Percentiles rank a stretch among this genome's conserved stretches.
Evolutionary conservation across 139 green algal genomes (phyloP).

Genomic region (Bryopsis sp.): DNA sequence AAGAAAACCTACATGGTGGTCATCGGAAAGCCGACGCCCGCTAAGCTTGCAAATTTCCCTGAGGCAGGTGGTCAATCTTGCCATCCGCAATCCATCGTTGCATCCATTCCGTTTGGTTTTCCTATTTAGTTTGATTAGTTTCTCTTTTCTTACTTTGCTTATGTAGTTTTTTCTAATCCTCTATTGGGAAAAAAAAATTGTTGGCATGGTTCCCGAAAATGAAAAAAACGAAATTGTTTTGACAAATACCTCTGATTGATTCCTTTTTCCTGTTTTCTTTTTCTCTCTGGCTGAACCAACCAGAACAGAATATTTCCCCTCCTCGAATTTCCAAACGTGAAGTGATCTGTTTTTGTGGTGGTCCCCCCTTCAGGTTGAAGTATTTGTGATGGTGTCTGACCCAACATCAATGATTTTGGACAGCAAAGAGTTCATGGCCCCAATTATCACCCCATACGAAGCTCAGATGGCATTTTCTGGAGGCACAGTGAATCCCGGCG

Average conservation of each 20-base stretch:
- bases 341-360: conserved; percentile 29
- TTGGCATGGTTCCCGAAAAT: too few species aligned
- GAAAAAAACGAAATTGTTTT: too few species aligned
- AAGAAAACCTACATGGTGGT: conserved; percentile 86
- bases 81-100: too few species aligned
- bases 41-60: conserved; percentile 95
- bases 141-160: too few species aligned
- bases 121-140: too few species aligned
- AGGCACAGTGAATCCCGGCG: conserved; percentile 4
- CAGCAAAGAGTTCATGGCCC: conserved; percentile 77
- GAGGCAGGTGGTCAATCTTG: too few species aligned
- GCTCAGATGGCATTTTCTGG: conserved; percentile 54
- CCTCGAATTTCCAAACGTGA: neutral
- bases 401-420: conserved; percentile 72
- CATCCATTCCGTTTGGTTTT: too few species aligned
- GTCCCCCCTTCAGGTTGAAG: conserved; percentile 37
- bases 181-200: too few species aligned
- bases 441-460: conserved; percentile 87
- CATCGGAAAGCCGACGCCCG: conserved; percentile 81
- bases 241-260: too few species aligned
- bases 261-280: too few species aligned
- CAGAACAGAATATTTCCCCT: neutral
- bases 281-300: neutral
- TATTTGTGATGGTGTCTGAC: conserved; percentile 68
- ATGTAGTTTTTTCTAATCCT: too few species aligned